These are phyloP conservation scores for Mycena sp. DNA, from an alignment of 1,284 basidiomycete species.

Conservation along the genomic window DNA sequence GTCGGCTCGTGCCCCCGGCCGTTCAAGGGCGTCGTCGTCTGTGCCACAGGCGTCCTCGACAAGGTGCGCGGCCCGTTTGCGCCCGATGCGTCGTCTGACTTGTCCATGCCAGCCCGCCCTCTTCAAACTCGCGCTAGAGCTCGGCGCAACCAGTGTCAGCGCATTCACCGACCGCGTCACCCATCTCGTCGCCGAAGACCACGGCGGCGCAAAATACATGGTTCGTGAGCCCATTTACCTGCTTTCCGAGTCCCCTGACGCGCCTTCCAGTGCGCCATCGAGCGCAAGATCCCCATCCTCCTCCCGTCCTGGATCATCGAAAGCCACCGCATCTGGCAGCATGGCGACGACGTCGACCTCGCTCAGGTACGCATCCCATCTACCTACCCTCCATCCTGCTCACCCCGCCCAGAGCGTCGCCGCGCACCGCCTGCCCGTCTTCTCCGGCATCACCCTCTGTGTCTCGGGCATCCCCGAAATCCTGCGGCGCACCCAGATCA, in stretches of 20 bases:
- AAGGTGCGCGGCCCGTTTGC: constrained; percentile 61
- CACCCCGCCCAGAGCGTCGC: constrained; percentile 54
- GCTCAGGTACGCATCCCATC: constrained; percentile 40
- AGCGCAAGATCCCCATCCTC: constrained; percentile 79
- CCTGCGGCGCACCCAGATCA: constrained; percentile 62
- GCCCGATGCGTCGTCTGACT: constrained; percentile 9
- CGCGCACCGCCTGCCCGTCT: constrained; percentile 69
- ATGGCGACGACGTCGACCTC: constrained; percentile 78
- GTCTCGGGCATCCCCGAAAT: constrained; percentile 74
- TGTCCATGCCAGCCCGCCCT: constrained; percentile 60
- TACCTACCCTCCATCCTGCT: background rate
- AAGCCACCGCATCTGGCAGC: constrained; percentile 75
- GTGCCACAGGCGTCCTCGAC: constrained; percentile 78
- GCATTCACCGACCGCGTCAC: constrained; percentile 85
- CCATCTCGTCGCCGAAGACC: constrained; percentile 75
- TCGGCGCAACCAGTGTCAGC: constrained; percentile 72
- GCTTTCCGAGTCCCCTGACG: constrained; percentile 11
- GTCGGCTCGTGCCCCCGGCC: constrained; percentile 63
- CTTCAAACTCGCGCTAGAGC: constrained; percentile 77
- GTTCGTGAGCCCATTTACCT: constrained; percentile 45
- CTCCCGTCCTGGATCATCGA: constrained; percentile 76
- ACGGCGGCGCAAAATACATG: constrained; percentile 82
- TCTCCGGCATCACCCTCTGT: constrained; percentile 69
- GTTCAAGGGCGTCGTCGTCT: constrained; percentile 69
- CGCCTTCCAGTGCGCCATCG: constrained; percentile 70